Evolutionary conservation across 2,329 filamentous ascomycete genomes (phyloP).

Genomic region (Fusarium sp.): DNA sequence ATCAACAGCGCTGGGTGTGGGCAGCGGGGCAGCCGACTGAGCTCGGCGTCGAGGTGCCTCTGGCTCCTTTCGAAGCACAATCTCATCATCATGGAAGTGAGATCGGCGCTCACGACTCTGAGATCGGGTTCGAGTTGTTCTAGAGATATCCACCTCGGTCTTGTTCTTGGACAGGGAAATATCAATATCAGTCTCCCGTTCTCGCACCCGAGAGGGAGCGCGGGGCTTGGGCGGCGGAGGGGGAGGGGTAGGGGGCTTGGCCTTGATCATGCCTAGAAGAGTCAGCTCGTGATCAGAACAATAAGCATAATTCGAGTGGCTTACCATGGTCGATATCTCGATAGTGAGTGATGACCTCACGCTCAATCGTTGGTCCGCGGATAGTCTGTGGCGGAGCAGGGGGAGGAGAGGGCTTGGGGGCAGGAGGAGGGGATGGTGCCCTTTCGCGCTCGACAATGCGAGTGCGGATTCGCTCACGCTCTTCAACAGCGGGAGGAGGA

Average conservation of each 20-base stretch:
- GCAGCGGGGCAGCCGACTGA: slow-evolving; percentile 62
- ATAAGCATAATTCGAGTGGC: slow-evolving; percentile 38
- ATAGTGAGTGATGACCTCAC: slow-evolving; percentile 91
- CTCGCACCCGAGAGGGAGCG: slow-evolving; percentile 55
- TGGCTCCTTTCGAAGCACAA: slow-evolving; percentile 71
- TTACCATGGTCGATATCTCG: slow-evolving; percentile 87
- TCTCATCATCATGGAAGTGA: slow-evolving; percentile 71
- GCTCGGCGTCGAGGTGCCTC: slow-evolving; percentile 62
- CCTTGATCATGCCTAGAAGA: slow-evolving; percentile 58
- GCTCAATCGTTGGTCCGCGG: slow-evolving; percentile 82
- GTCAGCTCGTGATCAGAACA: slow-evolving; percentile 18
- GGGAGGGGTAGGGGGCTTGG: slow-evolving; percentile 59
- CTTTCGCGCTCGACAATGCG: slow-evolving; percentile 62
- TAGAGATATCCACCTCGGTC: slow-evolving; percentile 69
- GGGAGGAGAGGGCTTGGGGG: slow-evolving; percentile 64
- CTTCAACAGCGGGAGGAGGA: slow-evolving; percentile 32
- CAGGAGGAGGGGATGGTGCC: slow-evolving; percentile 49
- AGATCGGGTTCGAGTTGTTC: slow-evolving; percentile 52
- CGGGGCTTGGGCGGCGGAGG: slow-evolving; percentile 61
- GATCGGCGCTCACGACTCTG: slow-evolving; percentile 55
- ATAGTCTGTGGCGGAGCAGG: slow-evolving; percentile 75
- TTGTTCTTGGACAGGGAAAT: slow-evolving; percentile 66
- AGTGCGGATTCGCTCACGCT: slow-evolving; percentile 61
- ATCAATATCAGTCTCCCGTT: slow-evolving; percentile 72
- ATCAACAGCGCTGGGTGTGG: slow-evolving; percentile 53